A percentile compares a stretch with the other conserved stretches of the same genome.
phyloP scores from a whole-genome alignment of 768 basidiomycete species.

The Clathrus columnatus region DNA sequence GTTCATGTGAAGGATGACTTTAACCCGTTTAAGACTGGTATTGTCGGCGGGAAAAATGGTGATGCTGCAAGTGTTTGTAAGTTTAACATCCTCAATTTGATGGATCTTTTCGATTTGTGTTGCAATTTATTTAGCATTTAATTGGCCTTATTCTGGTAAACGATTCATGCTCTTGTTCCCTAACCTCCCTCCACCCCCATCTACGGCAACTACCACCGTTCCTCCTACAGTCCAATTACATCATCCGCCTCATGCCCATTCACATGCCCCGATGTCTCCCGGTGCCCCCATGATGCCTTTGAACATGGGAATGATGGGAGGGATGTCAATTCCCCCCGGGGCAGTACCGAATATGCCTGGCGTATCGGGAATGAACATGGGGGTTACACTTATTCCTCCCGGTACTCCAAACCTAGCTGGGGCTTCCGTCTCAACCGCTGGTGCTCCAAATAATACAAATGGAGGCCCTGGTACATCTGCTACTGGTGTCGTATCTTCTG shows the following conservation, averaged over 20 bases:
- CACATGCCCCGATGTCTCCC: background rate
- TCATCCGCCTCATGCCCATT: background rate
- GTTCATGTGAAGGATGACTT: conserved; percentile 95
- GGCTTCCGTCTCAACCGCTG: background rate
- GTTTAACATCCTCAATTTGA: conserved; percentile 24
- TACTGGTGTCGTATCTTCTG: too few relatives aligned
- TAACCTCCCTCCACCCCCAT: conserved; percentile 37
- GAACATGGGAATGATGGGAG: background rate
- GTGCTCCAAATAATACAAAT: background rate
- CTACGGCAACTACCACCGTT: conserved; percentile 56
- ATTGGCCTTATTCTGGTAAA: conserved; percentile 89
- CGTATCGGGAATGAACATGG: conserved; percentile 8
- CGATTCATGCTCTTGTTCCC: conserved; percentile 76
- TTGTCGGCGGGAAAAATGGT: conserved; percentile 37
- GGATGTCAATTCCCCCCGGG: background rate
- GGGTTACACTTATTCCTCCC: background rate
- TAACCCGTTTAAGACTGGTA: conserved; percentile 88
- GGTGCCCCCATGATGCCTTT: background rate
- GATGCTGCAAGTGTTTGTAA: conserved; percentile 67
- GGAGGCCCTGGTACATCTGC: background rate
- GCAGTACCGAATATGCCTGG: conserved; percentile 1
- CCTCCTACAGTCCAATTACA: conserved; percentile 28
- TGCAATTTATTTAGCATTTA: conserved; percentile 38
- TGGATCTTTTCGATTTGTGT: background rate
- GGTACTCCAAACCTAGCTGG: background rate